Conservation (phyloP, 2,329 filamentous ascomycete species). For the Venturia effusa region DNA sequence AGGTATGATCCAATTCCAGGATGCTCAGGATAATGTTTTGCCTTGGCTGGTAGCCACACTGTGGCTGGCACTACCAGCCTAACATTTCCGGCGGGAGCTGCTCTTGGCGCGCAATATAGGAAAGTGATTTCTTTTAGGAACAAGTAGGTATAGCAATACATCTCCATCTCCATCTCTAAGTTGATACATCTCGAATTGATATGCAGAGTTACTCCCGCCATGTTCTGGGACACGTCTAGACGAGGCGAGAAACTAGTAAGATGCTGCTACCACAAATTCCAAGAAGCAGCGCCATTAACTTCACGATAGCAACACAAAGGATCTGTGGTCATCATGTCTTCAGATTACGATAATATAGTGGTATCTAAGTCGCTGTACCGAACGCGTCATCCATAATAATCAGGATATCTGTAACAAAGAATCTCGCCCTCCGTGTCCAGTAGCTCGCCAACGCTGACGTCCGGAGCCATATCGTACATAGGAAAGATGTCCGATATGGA, state of each 20-base stretch:
- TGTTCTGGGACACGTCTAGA: too few species aligned
- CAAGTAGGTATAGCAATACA: background rate
- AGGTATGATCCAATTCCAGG: background rate
- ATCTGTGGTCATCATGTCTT: background rate
- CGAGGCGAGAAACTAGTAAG: too few species aligned
- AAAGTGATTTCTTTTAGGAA: too few species aligned
- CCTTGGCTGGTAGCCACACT: conserved; percentile 1
- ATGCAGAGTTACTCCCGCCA: background rate
- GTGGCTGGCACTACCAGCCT: background rate
- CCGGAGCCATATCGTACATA: background rate
- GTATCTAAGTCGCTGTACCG: background rate
- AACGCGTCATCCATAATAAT: background rate
- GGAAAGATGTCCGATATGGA: background rate
- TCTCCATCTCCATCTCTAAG: background rate
- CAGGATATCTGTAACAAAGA: conserved; percentile 3
- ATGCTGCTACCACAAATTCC: too few species aligned
- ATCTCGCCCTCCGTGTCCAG: conserved; percentile 1
- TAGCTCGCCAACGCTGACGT: background rate
- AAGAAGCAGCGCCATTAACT: background rate
- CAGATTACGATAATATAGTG: background rate
- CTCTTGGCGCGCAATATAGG: background rate
- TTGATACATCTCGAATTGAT: background rate
- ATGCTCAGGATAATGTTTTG: background rate
- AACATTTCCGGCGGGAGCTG: too few species aligned
- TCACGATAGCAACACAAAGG: background rate